Conservation (phyloP, 257 asterid genomes). For the Solanum chilense region DNA sequence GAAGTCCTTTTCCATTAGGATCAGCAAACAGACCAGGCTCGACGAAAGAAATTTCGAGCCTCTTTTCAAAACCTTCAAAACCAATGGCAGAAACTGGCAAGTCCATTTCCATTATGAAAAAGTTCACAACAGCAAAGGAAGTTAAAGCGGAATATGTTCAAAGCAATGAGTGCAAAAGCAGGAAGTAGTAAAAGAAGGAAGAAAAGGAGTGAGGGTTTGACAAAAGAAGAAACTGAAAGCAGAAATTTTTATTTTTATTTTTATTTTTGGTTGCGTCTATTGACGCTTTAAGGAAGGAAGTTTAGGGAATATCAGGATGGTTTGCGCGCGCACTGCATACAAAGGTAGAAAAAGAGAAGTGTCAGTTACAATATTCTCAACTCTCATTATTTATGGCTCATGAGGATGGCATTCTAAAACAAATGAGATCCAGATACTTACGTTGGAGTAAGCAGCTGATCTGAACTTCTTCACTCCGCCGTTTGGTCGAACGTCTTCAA, state of each 20-base stretch:
- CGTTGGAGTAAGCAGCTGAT: constrained; percentile 99
- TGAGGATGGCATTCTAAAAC: not conserved
- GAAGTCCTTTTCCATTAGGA: constrained; percentile 70
- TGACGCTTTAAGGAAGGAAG: constrained; percentile 23
- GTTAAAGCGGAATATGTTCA: not conserved
- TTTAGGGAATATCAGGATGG: constrained; percentile 67
- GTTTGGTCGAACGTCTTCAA: constrained; percentile 91
- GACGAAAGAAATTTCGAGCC: constrained; percentile 64
- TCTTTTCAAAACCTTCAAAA: constrained; percentile 79
- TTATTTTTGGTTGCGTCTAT: constrained; percentile 28
- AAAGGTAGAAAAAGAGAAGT: not conserved
- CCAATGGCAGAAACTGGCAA: constrained; percentile 59
- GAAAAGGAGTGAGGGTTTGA: constrained; percentile 47
- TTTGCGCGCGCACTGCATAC: constrained; percentile 88
- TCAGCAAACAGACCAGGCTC: constrained; percentile 70
- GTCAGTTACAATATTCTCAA: not conserved
- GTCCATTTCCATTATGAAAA: constrained; percentile 33
- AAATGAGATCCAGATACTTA: constrained; percentile 14
- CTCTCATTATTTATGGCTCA: not conserved
- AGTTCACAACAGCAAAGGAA: not conserved
- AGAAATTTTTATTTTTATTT: not conserved
- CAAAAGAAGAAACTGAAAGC: not conserved
- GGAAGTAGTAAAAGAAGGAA: constrained; percentile 30
- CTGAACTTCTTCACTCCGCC: constrained; percentile 92
- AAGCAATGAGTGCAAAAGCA: constrained; percentile 5